Conservation (phyloP, 495 filamentous ascomycete species). For the Aspergillus ellipticus region DNA sequence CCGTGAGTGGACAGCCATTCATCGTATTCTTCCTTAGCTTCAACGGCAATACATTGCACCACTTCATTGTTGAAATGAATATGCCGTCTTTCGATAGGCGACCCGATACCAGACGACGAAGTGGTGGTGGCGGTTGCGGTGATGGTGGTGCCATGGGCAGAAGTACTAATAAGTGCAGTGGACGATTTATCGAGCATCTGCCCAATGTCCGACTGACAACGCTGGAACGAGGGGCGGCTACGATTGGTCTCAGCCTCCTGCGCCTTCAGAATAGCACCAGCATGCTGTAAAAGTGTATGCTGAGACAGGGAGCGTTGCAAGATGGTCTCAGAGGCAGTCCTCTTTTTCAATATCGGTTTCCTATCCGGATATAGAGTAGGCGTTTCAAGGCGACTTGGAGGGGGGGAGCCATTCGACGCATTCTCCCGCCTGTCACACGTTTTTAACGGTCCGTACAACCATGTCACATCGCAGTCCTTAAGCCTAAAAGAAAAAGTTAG, state of each 20-base stretch:
- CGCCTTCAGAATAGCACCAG: conserved; percentile 85
- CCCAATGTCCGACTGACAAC: conserved; percentile 65
- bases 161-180: conserved; percentile 25
- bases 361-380: conserved; percentile 77
- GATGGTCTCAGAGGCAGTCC: conserved; percentile 93
- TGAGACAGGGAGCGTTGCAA: conserved; percentile 86
- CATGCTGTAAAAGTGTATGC: conserved; percentile 89
- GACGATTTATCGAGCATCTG: conserved; percentile 41
- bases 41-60: conserved; percentile 91
- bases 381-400: conserved; percentile 64
- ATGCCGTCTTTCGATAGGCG: conserved; percentile 72
- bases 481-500: conserved; percentile 57
- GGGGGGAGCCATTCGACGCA: conserved; percentile 44
- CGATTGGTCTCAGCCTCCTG: conserved; percentile 63
- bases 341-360: conserved; percentile 95
- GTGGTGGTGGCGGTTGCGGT: conserved; percentile 32
- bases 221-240: conserved; percentile 45
- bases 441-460: conserved; percentile 93
- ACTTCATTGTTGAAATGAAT: conserved; percentile 98
- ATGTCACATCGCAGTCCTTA: conserved; percentile 96
- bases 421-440: conserved; percentile 49
- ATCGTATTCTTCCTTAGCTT: conserved; percentile 74
- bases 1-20: conserved; percentile 45
- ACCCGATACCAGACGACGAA: conserved; percentile 50
- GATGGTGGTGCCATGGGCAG: conserved; percentile 25